Evolutionary conservation across 2,329 filamentous ascomycete species (phyloP), one percentile per base, ranked within the genome.

Genomic region (Sporothrix dimorphospora): DNA sequence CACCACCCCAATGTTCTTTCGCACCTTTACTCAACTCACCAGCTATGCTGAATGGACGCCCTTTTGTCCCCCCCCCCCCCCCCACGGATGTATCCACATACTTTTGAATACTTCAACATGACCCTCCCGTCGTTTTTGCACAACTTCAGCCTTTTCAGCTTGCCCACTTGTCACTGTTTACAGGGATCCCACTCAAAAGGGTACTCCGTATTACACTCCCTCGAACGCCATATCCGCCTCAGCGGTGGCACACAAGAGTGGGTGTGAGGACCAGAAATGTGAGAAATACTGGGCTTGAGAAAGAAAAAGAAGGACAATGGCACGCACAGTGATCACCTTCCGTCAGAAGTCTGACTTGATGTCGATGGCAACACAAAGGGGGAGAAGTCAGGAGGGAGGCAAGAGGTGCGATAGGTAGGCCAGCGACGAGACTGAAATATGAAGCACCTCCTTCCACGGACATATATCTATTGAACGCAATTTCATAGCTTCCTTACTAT

Each of bases 321-420:
- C 21, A 21, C 27, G 24, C 19, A 9, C 7, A 24, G 12, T 49
- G 24, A 7, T n/a, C 8, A 2, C 12, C 24, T 42, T 38, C 12
- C 27, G 42, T 30, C 40, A 49, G 16, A 49, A 30, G 42, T 49
- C 42, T 49, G 42, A 30, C 40, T n/a, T 34, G 24, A 49, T 24
- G 42, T 47, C 63, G 24, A 66, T 66, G 63, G 63, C 63, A 19
- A 47, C 42, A 49, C 63, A 66, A 49, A n/a, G 24, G 38, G 34
- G 30, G 12, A 19, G 34, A 8, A 14, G 19, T 30, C 14, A 4
- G 53, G 34, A 40, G 19, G 34, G 6, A 61, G n/a, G 34, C 7
- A n/a, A 19, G 7, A n/a, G 19, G 12, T 19, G 9, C 7, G 27
- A 53, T 14, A 38, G n/a, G 19, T 14, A 27, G n/a, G n/a, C 4